These are phyloP conservation scores for Diaporthe nobilis DNA, from an alignment of 2,329 filamentous ascomycete genomes.

Conservation along the genomic window DNA sequence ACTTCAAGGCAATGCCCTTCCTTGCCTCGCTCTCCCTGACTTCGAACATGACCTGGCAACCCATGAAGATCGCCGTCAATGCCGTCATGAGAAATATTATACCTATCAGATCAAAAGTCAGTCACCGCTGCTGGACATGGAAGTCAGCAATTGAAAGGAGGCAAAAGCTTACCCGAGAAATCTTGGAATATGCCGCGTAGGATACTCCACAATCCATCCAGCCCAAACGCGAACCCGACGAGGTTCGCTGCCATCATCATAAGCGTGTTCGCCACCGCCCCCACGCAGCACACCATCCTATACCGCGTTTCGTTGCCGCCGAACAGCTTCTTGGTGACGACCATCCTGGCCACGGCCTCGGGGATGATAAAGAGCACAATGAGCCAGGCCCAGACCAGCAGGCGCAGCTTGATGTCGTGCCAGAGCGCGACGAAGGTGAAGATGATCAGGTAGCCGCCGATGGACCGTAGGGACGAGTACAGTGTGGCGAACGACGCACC, in stretches of 20 bases:
- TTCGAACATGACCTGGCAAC: slow-evolving; percentile 96
- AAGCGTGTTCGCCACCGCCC: slow-evolving; percentile 85
- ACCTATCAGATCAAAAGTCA: slow-evolving; percentile 60
- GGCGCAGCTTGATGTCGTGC: slow-evolving; percentile 94
- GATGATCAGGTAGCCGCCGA: slow-evolving; percentile 84
- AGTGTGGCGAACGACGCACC: slow-evolving; percentile 70
- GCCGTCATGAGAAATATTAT: slow-evolving; percentile 80
- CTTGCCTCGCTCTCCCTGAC: slow-evolving; percentile 87
- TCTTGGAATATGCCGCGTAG: slow-evolving; percentile 81
- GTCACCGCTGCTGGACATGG: background rate
- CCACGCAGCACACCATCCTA: slow-evolving; percentile 83
- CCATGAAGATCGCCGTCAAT: slow-evolving; percentile 84
- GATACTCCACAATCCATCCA: slow-evolving; percentile 88
- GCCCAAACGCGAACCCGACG: slow-evolving; percentile 92
- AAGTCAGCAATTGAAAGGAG: slow-evolving; percentile 2
- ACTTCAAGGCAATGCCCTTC: slow-evolving; percentile 86
- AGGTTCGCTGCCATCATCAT: slow-evolving; percentile 98
- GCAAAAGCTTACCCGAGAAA: slow-evolving; percentile 71
- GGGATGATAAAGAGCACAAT: slow-evolving; percentile 94
- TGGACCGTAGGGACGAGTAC: slow-evolving; percentile 66
- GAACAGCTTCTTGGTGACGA: slow-evolving; percentile 84
- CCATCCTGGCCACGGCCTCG: slow-evolving; percentile 78
- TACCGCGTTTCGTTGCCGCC: slow-evolving; percentile 78
- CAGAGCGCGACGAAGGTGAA: slow-evolving; percentile 98
- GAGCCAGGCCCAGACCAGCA: slow-evolving; percentile 97